A percentile compares a stretch with the other conserved stretches of the same genome.
Evolutionary conservation across 345 rosid species (phyloP).

Genomic region (Melaleuca alternifolia): DNA sequence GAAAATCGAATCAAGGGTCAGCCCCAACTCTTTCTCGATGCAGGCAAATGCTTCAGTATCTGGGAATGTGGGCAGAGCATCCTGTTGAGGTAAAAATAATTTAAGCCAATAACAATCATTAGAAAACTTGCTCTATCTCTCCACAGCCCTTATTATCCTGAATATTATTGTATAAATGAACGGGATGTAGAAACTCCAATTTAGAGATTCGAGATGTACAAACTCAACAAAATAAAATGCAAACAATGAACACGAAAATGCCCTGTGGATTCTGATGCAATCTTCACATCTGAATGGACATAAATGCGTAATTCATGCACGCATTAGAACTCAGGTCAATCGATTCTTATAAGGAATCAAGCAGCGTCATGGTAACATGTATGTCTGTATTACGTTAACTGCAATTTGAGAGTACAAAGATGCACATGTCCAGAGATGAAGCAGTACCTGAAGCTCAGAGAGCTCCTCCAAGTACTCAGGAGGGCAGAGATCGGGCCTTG

Average conservation of each 20-base stretch:
- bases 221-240: neutral
- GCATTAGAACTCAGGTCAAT: neutral
- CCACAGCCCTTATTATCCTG: neutral
- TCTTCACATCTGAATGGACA: neutral
- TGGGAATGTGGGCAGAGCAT: conserved; percentile 93
- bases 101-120: neutral
- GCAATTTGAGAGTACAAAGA: neutral
- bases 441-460: conserved; percentile 73
- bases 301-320: neutral
- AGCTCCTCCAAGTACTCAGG: conserved; percentile 91
- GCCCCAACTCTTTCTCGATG: conserved; percentile 75
- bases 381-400: neutral
- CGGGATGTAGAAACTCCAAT: neutral
- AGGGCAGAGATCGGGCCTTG: conserved; percentile 94
- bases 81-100: conserved; percentile 28
- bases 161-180: neutral
- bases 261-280: neutral
- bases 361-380: neutral
- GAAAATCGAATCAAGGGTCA: conserved; percentile 60
- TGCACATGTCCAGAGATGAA: neutral
- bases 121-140: neutral
- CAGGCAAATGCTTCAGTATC: conserved; percentile 85
- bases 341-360: neutral
- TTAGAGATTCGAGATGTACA: neutral
- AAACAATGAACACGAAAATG: neutral